These are phyloP conservation scores for Thraustotheca clavata DNA, from an alignment of 352 stramenopile genomes.

Conservation along the genomic window DNA sequence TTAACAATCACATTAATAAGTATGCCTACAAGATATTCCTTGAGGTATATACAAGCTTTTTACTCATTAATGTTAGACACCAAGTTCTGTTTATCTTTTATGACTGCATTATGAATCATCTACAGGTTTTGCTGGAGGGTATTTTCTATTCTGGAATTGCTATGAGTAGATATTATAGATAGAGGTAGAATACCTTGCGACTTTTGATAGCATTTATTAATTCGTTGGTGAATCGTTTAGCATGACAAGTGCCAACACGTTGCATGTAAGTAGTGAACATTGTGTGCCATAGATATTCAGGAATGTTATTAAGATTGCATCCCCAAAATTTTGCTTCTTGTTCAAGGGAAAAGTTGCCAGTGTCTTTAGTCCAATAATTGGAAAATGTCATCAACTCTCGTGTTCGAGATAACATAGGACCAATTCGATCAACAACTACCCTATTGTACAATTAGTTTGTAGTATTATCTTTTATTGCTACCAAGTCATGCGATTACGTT, in stretches of 20 bases:
- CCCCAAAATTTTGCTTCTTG: background rate
- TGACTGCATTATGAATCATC: too few species aligned
- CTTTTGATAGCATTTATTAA: background rate
- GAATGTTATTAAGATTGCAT: background rate
- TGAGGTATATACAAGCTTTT: too few species aligned
- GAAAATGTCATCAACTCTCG: constrained; percentile 5
- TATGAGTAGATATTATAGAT: too few species aligned
- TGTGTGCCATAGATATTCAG: background rate
- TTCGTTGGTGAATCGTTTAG: background rate
- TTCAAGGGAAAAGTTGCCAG: background rate
- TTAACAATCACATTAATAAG: background rate
- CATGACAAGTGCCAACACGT: background rate
- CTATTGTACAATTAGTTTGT: too few species aligned
- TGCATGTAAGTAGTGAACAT: background rate
- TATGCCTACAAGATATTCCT: background rate
- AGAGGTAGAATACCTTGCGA: too few species aligned
- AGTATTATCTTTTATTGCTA: background rate
- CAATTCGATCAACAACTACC: too few species aligned
- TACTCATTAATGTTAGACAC: too few species aligned
- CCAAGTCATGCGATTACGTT: constrained; percentile 3
- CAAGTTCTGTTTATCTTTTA: too few species aligned
- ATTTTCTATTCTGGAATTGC: too few species aligned
- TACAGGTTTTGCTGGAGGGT: too few species aligned
- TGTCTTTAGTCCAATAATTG: constrained; percentile 3
- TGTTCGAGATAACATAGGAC: background rate